Base-by-base conservation (phyloP, 768 basidiomycete species). In the Cytidiella melzeri region DNA sequence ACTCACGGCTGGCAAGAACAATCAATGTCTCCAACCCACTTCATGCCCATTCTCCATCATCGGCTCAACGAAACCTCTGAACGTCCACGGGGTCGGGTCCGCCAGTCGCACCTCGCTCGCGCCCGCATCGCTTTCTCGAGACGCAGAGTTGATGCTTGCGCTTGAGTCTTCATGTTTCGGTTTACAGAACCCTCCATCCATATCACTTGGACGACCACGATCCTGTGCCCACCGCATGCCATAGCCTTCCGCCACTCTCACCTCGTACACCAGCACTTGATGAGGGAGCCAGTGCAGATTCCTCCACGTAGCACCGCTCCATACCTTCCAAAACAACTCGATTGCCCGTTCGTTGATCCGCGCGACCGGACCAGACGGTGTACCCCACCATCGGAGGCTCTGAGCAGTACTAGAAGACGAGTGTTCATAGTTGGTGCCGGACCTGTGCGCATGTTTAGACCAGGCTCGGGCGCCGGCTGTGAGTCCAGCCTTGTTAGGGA, bases 211-310 rank as follows among this genome's bases (percentile, higher is more conserved):
- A n/a, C n/a, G 61, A 19, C 9, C 30, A 34, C 62, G 63, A 61
- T 80, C 70, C 58, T 75, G 80, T 1, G 79, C 75, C 81, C 81
- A 83, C 11, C 82, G 69, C 80, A 83, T 79, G 0, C 82, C 82
- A 65, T 83, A 84, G 0, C 82, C 82, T 48, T 78, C 79, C 4
- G 64, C 55, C 19, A 81, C 75, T 48, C 82, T 67, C 5, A 73
- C 71, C 57, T 84, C 82, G 56, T 83, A 84, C 23, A 83, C 80
- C 50, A 84, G 60, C 15, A 83, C 67, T 37, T 71, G 67, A 57
- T 82, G 81, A 2, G 83, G 81, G 2, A 84, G 61, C 80, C 79
- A 82, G 57, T 84, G 83, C 30, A 84, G 51, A 62, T 84, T 83
- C 45, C 72, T 67, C 83, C 83, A 84, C 24, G 75, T 76, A 36